Base-by-base conservation (phyloP, 2,329 filamentous ascomycete genomes). In the Nemania sp. region DNA sequence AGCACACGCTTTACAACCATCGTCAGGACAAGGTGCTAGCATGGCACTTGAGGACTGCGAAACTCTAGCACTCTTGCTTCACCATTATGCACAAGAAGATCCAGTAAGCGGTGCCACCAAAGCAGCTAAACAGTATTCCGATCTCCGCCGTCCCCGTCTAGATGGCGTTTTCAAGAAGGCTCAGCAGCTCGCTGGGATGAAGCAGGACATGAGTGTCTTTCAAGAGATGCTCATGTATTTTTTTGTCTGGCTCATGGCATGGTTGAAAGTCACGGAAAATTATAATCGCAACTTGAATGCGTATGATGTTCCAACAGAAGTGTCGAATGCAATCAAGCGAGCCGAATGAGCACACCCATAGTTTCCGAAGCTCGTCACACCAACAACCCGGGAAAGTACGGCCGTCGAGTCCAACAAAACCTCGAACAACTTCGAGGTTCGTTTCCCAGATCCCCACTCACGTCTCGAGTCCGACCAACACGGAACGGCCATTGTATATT, bases 161-260 rank as follows among this genome's bases (percentile, higher is more conserved):
- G 53, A 39, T 31, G 56, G 53, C 49, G 56, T 59, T 23, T 56
- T 53, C 24, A 56, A 56, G 41, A 52, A 54, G 39, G 53, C 56
- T 17, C 56, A 59, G 39, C 53, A 59, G 17, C 49, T 59, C 42
- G 49, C 56, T 12, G 53, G 49, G 7, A 56, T 59, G 53, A 59
- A 59, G 30, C 49, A 59, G n/a, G 56, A 59, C 42, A 56, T 53
- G 56, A 26, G 42, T 6, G 1, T 59, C 5, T 5, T 49, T 24
- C 41, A 56, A 22, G 56, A 59, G 26, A 59, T 56, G 56, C 9
- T 59, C n/a, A 59, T 56, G 53, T 59, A 59, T 37, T 44, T 56
- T 15, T 53, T 56, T 14, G 26, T 59, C 19, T 59, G 53, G 56
- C 45, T 56, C 28, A 44, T 53, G 28, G 53, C 56, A 3, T 23